These are phyloP conservation scores for Penicillium sp. DNA, from an alignment of 2,329 filamentous ascomycete genomes.

Conservation along the genomic window DNA sequence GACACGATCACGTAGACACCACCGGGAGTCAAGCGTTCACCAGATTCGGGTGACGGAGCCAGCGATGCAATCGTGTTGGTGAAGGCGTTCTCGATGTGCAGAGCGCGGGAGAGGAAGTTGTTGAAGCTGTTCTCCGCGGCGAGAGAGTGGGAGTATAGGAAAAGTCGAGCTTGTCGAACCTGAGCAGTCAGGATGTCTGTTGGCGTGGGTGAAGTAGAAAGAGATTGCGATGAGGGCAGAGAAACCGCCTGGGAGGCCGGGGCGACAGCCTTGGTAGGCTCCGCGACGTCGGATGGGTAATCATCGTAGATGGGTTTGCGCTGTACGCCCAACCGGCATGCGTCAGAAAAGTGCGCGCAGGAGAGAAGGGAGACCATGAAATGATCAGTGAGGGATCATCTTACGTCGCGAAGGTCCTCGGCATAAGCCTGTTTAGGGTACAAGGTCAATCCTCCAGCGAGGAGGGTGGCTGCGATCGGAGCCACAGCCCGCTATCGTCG, in stretches of 20 bases:
- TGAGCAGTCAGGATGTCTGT: slow-evolving; percentile 84
- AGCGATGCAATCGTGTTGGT: slow-evolving; percentile 83
- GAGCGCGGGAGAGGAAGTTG: slow-evolving; percentile 68
- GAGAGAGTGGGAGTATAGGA: slow-evolving; percentile 69
- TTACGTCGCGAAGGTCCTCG: slow-evolving; percentile 35
- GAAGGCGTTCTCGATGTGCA: slow-evolving; percentile 82
- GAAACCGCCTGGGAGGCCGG: slow-evolving; percentile 13
- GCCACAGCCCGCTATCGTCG: slow-evolving; percentile 32
- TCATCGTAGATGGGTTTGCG: slow-evolving; percentile 43
- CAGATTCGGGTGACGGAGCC: slow-evolving; percentile 75
- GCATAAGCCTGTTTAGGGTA: slow-evolving; percentile 39
- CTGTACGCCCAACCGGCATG: slow-evolving; percentile 18
- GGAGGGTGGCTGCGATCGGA: slow-evolving; percentile 36
- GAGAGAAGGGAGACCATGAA: not conserved
- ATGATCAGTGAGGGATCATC: not conserved
- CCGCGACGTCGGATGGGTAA: slow-evolving; percentile 28
- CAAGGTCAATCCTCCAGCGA: slow-evolving; percentile 36
- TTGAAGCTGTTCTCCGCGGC: slow-evolving; percentile 78
- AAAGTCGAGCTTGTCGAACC: slow-evolving; percentile 72
- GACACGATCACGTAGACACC: slow-evolving; percentile 88
- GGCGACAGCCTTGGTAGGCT: slow-evolving; percentile 19
- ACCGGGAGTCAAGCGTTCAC: slow-evolving; percentile 85
- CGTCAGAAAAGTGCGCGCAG: slow-evolving; percentile 6
- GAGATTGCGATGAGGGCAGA: slow-evolving; percentile 14
- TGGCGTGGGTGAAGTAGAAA: slow-evolving; percentile 57